Evolutionary conservation across 2,329 filamentous ascomycete species (phyloP), one percentile per base, ranked within the genome.

Genomic region (Pseudopyrenochaeta lycopersici): DNA sequence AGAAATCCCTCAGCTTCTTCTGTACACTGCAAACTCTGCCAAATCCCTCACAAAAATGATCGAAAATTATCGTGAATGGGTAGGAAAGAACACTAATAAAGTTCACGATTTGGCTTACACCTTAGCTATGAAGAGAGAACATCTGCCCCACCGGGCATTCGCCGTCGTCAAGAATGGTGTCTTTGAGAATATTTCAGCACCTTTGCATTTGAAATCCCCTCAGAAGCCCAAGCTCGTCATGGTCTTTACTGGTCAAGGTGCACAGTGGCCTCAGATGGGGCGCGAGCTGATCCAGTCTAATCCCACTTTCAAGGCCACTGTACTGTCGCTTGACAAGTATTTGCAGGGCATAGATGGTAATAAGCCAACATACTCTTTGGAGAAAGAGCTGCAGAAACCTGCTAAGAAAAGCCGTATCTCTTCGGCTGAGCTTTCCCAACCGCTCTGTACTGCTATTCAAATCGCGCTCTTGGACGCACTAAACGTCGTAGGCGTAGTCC

Each of bases 191-290:
- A 17, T 17, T 9, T 17, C 33, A 3, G 33, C 7, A 36, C 7
- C 33, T 9, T 7, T 4, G 14, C 23, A 36, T 36, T 17, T n/a
- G 33, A 15, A 32, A 31, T 45, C 23, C 15, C 39, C 21, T 39
- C n/a, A 23, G 20, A 21, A 12, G 17, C 12, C 4, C 10, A 36
- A 36, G 6, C 17, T 54, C 21, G 14, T 41, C 14, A 38, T 49
- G 2, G 42, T 55, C 1, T 79, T 79, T 55, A 78, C 75, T 0
- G 78, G 78, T 1, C 78, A 80, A 46, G 78, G 78, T n/a, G 77
- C 77, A 0, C 78, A 80, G 30, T 80, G 76, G 74, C 40, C 58
- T 0, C 60, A 61, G 0, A 80, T 80, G 77, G 77, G 77, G 7
- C 51, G 54, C 2, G 69, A 77, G 23, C 63, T 80, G 0, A 27